Evolutionary conservation across 2,329 filamentous ascomycete genomes (phyloP).

Genomic region (Drechslerella coelobrocha): DNA sequence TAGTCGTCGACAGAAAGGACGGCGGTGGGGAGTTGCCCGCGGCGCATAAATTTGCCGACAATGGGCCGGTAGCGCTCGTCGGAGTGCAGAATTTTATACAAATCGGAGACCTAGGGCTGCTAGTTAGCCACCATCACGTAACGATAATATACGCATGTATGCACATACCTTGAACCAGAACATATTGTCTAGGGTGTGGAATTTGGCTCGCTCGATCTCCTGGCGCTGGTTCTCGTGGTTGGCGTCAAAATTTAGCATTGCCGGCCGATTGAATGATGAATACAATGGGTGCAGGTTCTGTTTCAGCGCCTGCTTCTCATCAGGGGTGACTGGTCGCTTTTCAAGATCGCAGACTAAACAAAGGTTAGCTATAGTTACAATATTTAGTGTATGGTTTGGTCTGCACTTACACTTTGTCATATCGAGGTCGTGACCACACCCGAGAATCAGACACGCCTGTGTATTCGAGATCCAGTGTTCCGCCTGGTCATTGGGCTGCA

Average conservation of each 20-base stretch:
- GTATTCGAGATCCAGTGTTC: conserved; percentile 41
- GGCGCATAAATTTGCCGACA: conserved; percentile 26
- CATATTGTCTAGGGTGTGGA: conserved; percentile 25
- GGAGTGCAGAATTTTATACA: conserved; percentile 35
- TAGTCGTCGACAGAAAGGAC: conserved; percentile 30
- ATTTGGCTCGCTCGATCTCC: conserved; percentile 34
- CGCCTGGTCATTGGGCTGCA: conserved; percentile 23
- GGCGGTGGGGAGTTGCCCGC: conserved; percentile 22
- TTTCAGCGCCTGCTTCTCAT: conserved; percentile 29
- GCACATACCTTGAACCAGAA: conserved; percentile 39
- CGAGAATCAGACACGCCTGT: conserved; percentile 41
- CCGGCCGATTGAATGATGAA: conserved; percentile 26
- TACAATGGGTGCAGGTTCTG: conserved; percentile 44
- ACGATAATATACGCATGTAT: not conserved
- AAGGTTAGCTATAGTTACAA: conserved; percentile 11
- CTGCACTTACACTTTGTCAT: conserved; percentile 37
- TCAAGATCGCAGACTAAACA: conserved; percentile 13
- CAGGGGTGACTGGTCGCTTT: conserved; percentile 14
- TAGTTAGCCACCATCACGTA: conserved; percentile 2
- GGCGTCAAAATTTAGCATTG: conserved; percentile 26
- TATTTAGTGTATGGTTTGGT: not conserved
- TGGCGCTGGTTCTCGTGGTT: conserved; percentile 25
- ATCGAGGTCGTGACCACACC: conserved; percentile 40
- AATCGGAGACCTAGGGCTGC: conserved; percentile 14
- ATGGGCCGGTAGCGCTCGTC: conserved; percentile 28